phyloP scores from a whole-genome alignment of 2,329 filamentous ascomycete genomes.

The Cercospora sp. region DNA sequence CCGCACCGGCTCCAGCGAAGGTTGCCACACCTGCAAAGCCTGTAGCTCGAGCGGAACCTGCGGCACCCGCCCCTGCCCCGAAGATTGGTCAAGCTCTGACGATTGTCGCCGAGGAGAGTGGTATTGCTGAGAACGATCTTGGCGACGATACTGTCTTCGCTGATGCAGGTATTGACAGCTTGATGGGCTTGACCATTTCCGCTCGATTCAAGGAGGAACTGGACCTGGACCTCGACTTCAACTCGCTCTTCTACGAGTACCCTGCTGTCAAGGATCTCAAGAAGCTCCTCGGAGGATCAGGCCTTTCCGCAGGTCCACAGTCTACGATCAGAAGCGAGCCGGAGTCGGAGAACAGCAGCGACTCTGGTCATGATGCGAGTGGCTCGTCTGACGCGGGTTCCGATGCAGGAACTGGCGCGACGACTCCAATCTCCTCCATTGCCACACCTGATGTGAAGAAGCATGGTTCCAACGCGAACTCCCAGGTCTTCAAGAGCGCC shows the following conservation, averaged over 20 bases:
- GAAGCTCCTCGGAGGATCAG: not conserved
- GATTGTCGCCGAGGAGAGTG: constrained; percentile 37
- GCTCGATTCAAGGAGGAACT: not conserved
- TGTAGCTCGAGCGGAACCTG: not conserved
- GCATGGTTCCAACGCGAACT: not conserved
- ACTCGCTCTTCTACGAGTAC: not conserved
- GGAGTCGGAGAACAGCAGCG: not conserved
- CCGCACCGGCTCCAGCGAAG: not conserved
- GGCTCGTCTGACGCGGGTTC: not conserved
- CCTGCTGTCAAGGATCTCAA: not conserved
- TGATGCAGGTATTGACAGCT: constrained; percentile 39
- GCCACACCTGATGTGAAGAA: not conserved
- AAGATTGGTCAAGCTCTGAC: constrained; percentile 25
- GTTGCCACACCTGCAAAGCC: not conserved
- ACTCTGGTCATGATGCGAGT: not conserved
- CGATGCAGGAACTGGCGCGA: not conserved
- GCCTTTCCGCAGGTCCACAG: not conserved
- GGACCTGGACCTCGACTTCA: not conserved
- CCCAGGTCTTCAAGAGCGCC: not conserved
- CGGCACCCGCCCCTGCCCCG: not conserved
- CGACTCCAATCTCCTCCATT: not conserved
- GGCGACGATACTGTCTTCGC: constrained; percentile 33
- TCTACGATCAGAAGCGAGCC: not conserved
- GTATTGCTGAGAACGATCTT: constrained; percentile 25
- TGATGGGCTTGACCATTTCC: not conserved